Percentiles rank a stretch among this genome's conserved stretches.
These are phyloP conservation scores for Sporothrix protearum DNA, from an alignment of 2,329 filamentous ascomycete genomes.

Conservation along the genomic window DNA sequence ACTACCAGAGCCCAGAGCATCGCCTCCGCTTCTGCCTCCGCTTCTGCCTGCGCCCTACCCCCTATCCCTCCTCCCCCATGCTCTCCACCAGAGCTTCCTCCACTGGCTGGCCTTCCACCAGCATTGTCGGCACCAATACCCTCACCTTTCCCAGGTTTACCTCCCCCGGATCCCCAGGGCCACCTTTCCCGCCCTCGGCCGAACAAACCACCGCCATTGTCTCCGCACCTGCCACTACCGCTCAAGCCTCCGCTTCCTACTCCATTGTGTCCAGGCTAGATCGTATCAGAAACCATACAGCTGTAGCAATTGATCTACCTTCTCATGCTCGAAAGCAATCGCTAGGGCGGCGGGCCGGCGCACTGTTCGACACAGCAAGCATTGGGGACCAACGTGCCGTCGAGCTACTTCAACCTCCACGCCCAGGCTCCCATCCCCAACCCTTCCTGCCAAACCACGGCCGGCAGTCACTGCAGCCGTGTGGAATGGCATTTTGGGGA, in stretches of 20 bases:
- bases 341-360: too few species aligned
- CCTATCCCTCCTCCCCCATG: slow-evolving; percentile 17
- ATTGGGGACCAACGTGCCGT: not conserved
- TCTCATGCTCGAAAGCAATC: too few species aligned
- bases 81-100: slow-evolving; percentile 8
- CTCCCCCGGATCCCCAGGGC: slow-evolving; percentile 15
- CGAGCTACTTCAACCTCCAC: slow-evolving; percentile 7
- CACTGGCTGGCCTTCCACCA: not conserved
- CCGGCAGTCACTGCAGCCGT: slow-evolving; percentile 28
- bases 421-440: slow-evolving; percentile 27
- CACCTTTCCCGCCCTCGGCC: not conserved
- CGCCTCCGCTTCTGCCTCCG: slow-evolving; percentile 29
- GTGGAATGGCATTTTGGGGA: slow-evolving; percentile 25
- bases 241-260: not conserved
- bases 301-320: too few species aligned
- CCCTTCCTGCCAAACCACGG: slow-evolving; percentile 27
- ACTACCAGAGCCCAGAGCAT: slow-evolving; percentile 23
- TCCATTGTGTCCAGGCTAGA: not conserved
- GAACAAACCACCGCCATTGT: not conserved
- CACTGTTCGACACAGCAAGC: too few species aligned
- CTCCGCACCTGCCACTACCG: slow-evolving; percentile 9
- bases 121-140: not conserved
- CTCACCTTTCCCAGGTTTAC: slow-evolving; percentile 26
- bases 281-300: not conserved
- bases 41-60: slow-evolving; percentile 22